A percentile compares a stretch with the other conserved stretches of the same genome.
Conservation (phyloP, 2,329 filamentous ascomycete species). For the Periconia macrospinosa region DNA sequence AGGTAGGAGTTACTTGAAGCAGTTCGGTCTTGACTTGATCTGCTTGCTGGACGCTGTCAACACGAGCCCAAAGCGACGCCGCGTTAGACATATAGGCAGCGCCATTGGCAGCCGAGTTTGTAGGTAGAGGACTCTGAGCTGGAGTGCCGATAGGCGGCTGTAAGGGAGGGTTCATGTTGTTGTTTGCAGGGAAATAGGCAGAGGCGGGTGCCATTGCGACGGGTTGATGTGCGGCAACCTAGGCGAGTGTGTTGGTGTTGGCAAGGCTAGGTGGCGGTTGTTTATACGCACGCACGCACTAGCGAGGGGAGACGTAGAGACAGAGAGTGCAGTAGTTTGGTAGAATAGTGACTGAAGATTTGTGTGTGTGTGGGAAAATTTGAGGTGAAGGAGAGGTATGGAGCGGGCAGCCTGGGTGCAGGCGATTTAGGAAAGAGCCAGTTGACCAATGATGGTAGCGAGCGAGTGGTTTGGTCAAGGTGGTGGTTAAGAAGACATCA, state of each 20-base stretch:
- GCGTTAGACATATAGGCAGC: conserved; percentile 4
- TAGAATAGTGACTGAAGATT: not conserved
- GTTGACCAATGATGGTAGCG: not conserved
- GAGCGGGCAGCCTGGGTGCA: not conserved
- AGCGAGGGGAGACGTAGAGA: too few species aligned
- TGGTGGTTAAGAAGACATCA: not conserved
- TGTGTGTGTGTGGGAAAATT: not conserved
- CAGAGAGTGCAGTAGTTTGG: too few species aligned
- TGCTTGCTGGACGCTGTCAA: conserved; percentile 29
- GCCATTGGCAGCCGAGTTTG: not conserved
- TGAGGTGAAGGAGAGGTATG: not conserved
- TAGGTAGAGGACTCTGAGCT: not conserved
- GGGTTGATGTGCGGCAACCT: too few species aligned
- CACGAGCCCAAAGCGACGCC: conserved; percentile 29
- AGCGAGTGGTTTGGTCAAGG: not conserved
- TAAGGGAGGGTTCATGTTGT: not conserved
- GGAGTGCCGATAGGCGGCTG: not conserved
- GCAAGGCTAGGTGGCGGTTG: not conserved
- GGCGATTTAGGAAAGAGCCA: not conserved
- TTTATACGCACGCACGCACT: not conserved
- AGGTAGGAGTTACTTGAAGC: conserved; percentile 28
- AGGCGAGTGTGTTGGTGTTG: not conserved
- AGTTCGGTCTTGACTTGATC: conserved; percentile 37
- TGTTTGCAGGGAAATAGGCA: not conserved
- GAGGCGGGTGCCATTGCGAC: not conserved